Evolutionary conservation across 176 grass and related monocot species (phyloP).

Genomic region (Zizania latifolia): DNA sequence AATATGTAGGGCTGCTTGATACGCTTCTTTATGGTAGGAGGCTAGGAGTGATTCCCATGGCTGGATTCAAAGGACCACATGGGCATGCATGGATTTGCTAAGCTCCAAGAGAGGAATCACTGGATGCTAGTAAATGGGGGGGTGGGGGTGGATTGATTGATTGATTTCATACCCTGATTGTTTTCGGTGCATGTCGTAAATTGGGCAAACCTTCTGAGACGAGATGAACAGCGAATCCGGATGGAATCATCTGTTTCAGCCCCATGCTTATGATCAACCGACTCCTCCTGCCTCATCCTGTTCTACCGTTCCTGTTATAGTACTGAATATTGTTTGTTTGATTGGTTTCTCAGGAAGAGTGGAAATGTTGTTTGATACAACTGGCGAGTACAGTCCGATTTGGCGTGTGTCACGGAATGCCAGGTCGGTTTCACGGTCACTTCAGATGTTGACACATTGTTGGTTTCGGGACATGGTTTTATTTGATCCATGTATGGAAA

Average conservation of each 20-base stretch:
- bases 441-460: neutral
- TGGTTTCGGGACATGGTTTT: neutral
- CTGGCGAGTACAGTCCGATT: too few relatives aligned
- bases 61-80: neutral
- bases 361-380: neutral
- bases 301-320: neutral
- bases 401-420: too few relatives aligned
- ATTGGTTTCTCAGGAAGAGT: neutral
- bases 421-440: neutral
- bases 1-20: conserved; percentile 14
- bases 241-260: neutral
- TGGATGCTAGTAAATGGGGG: neutral
- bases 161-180: neutral
- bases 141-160: neutral
- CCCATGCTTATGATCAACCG: neutral
- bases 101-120: neutral
- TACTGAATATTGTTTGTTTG: neutral
- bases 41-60: neutral
- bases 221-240: neutral
- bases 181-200: neutral
- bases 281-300: neutral
- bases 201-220: neutral
- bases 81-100: neutral
- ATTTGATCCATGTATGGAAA: neutral
- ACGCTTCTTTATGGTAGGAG: conserved; percentile 13